These are phyloP conservation scores for Lodderomyces elongisporus DNA, from an alignment of 1,139 yeast genomes.

Conservation along the genomic window DNA sequence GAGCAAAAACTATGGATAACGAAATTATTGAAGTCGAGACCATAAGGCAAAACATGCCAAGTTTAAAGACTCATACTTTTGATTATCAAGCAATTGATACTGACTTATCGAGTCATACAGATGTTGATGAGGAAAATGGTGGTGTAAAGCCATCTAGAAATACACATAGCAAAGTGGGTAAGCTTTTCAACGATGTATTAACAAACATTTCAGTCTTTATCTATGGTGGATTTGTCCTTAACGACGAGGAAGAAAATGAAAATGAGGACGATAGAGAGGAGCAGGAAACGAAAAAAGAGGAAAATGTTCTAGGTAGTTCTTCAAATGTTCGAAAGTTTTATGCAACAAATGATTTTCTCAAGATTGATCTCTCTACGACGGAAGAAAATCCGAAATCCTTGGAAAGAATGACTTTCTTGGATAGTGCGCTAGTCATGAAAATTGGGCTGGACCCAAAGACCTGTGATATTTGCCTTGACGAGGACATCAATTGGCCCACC, in stretches of 20 bases:
- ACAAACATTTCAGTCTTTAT: constrained; percentile 24
- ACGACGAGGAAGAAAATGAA: constrained; percentile 1
- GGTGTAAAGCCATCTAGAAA: too few relatives aligned
- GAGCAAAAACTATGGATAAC: too few relatives aligned
- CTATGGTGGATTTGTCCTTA: constrained; percentile 38
- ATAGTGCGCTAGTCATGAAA: constrained; percentile 20
- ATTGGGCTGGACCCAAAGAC: constrained; percentile 9
- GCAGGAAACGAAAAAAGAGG: too few relatives aligned
- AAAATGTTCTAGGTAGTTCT: too few relatives aligned
- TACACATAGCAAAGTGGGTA: not conserved
- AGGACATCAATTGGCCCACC: constrained; percentile 25
- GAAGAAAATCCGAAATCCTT: constrained; percentile 8
- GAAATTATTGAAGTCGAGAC: too few relatives aligned
- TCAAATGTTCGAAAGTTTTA: too few relatives aligned
- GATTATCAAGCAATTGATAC: too few relatives aligned
- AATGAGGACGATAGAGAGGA: constrained; percentile 13
- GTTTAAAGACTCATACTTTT: too few relatives aligned
- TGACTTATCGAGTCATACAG: not conserved
- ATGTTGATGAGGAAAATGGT: not conserved
- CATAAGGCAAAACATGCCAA: too few relatives aligned
- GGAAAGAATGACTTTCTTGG: constrained; percentile 14
- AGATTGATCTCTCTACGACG: constrained; percentile 27
- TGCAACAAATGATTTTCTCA: constrained; percentile 34
- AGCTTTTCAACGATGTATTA: constrained; percentile 10
- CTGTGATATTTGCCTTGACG: constrained; percentile 10